phyloP scores from a whole-genome alignment of 1,139 yeast species.

The Suhomyces bolitotheri region DNA sequence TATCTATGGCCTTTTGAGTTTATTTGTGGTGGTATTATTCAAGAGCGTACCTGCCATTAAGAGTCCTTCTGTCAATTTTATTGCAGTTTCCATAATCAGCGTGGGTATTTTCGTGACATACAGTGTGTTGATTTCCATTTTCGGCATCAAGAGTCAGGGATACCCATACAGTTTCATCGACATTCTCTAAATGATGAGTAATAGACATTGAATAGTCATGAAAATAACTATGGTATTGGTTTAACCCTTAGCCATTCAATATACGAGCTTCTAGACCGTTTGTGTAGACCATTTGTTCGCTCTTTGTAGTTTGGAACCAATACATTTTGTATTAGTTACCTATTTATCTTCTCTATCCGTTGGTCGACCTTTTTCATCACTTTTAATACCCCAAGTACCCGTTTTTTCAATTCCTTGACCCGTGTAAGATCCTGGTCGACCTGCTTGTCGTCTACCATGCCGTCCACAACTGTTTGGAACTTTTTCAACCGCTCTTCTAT shows the following conservation, averaged over 20 bases:
- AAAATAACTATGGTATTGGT: too few species aligned
- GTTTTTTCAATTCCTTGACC: constrained; percentile 34
- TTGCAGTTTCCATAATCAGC: constrained; percentile 44
- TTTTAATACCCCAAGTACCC: constrained; percentile 32
- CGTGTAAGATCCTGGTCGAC: constrained; percentile 30
- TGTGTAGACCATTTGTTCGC: too few species aligned
- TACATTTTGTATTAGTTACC: not conserved
- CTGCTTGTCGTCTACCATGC: constrained; percentile 15
- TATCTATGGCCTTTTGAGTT: constrained; percentile 58
- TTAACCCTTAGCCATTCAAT: too few species aligned
- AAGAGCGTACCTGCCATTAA: constrained; percentile 49
- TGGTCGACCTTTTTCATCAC: constrained; percentile 38
- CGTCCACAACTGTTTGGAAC: constrained; percentile 23
- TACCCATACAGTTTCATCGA: constrained; percentile 58
- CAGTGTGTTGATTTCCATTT: constrained; percentile 55
- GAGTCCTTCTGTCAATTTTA: constrained; percentile 41
- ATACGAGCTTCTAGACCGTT: too few species aligned
- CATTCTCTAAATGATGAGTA: constrained; percentile 18
- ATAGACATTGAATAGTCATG: not conserved
- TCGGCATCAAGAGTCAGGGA: constrained; percentile 57
- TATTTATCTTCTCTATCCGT: constrained; percentile 20
- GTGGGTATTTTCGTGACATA: constrained; percentile 49
- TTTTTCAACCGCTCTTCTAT: constrained; percentile 38
- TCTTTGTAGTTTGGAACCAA: too few species aligned
- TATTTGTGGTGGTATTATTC: constrained; percentile 49